Evolutionary conservation across 164 flowering plant species (phyloP).

Genomic region (Tetrastigma voinierianum): DNA sequence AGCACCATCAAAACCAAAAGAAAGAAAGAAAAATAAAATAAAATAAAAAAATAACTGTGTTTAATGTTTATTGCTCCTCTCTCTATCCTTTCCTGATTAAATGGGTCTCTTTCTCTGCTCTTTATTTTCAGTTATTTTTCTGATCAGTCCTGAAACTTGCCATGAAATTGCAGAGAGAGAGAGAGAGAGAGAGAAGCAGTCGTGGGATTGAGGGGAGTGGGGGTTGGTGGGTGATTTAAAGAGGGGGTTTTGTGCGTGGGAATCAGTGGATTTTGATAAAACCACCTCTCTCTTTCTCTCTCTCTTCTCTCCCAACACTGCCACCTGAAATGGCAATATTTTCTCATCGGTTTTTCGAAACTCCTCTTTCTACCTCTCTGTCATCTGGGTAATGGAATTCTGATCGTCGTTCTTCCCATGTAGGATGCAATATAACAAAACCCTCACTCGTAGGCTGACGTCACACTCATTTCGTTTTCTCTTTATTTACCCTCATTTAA

Average conservation of each 20-base stretch:
- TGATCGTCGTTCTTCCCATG: background rate
- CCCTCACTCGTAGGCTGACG: background rate
- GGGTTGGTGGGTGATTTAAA: slow-evolving; percentile 21
- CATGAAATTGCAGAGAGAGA: slow-evolving; percentile 19
- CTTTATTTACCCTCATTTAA: too few relatives aligned
- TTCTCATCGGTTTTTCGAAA: background rate
- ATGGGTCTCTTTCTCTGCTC: slow-evolving; percentile 7
- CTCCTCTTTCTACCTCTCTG: background rate
- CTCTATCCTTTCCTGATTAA: background rate
- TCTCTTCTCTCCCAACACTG: background rate
- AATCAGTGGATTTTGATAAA: slow-evolving; percentile 38
- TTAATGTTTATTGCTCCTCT: background rate
- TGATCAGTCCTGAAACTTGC: too few relatives aligned
- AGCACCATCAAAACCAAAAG: slow-evolving; percentile 3
- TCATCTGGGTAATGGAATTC: background rate
- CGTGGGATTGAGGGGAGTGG: background rate
- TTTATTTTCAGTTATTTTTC: slow-evolving; percentile 9
- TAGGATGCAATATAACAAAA: background rate
- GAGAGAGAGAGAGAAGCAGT: slow-evolving; percentile 12
- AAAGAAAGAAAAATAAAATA: background rate
- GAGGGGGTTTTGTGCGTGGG: slow-evolving; percentile 29
- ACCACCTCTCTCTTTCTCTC: slow-evolving; percentile 2
- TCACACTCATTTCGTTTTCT: background rate
- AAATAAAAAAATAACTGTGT: background rate
- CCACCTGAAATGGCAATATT: slow-evolving; percentile 16